A percentile compares a stretch with the other conserved stretches of the same genome.
These are phyloP conservation scores for Mayamaea pseudoterrestris DNA, from an alignment of 108 stramenopile genomes.

Conservation along the genomic window DNA sequence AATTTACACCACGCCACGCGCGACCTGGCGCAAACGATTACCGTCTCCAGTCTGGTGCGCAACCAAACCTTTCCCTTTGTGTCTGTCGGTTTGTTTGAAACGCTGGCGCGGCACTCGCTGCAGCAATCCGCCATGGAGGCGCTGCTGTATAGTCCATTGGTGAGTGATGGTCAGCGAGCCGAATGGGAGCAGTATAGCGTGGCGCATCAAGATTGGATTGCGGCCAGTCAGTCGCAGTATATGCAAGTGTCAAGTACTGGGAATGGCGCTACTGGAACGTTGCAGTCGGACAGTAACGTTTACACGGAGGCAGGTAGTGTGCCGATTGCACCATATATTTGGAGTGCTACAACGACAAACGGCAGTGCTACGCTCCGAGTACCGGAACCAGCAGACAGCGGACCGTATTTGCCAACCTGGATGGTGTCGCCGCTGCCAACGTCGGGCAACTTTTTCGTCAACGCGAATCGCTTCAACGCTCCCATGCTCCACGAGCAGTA, in stretches of 20 bases:
- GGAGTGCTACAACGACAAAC: not conserved
- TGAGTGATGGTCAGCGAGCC: not conserved
- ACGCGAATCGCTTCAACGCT: not conserved
- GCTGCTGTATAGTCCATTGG: slow-evolving; percentile 1
- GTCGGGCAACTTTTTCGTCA: no score
- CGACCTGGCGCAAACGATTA: not conserved
- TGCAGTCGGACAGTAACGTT: no score
- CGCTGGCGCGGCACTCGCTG: not conserved
- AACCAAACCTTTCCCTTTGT: slow-evolving; percentile 7
- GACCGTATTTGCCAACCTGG: slow-evolving; percentile 4
- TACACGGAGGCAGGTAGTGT: not conserved
- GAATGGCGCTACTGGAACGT: no score
- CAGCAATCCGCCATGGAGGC: not conserved
- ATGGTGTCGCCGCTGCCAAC: slow-evolving; percentile 4
- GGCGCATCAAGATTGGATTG: slow-evolving; percentile 6
- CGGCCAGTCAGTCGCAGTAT: not conserved
- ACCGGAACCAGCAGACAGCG: not conserved
- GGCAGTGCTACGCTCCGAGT: not conserved
- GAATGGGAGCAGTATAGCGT: slow-evolving; percentile 5
- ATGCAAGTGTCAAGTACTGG: no score
- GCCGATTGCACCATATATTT: not conserved
- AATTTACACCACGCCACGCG: not conserved
- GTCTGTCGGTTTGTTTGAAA: slow-evolving; percentile 1
- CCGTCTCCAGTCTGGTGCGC: not conserved
- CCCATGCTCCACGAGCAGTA: not conserved